Evolutionary conservation across 495 filamentous ascomycete species (phyloP), one percentile per base, ranked within the genome.

Genomic region (Podospora didyma): DNA sequence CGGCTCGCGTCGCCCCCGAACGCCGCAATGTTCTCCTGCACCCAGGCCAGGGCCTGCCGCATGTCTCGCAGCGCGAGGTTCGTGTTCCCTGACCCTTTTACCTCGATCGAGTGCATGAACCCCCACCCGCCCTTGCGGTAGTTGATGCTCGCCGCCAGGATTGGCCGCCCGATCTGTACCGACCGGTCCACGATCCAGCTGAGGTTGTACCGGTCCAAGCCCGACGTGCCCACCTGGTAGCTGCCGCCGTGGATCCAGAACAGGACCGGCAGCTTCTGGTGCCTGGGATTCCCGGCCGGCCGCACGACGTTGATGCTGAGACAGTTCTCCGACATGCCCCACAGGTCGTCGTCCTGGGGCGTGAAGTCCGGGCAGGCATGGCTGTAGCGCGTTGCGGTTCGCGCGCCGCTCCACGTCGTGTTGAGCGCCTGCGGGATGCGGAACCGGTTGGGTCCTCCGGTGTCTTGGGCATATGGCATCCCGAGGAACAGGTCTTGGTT

Each of bases 211-310:
- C 73, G 68, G 39, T 53, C 37, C 42, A 48, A 41, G 46, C 46
- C 56, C 73, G 79, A 82, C 0, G 78, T 79, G 2, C 86, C 86
- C 3, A 83, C 64, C 61, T 87, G 81, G 60, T 87, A 88, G 1
- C 77, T 82, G 21, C 86, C 86, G 28, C 85, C 86, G 62, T 80
- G 86, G 39, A 90, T 88, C 82, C 84, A 89, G 7, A 87, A 74
- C 44, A 85, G 69, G 19, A 89, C 81, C 0, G 87, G 87, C 1
- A 89, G 66, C 14, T 76, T 75, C 5, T 74, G 62, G 2, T 63
- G 62, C 53, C 22, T n/a, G 46, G 54, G 70, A 23, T 70, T 77
- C 0, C 77, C 78, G 1, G 76, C 49, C 2, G 87, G 86, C 16
- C 86, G 79, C 11, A 81, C 68, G n/a, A 90, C 76, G 58, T 86